phyloP scores from a whole-genome alignment of 305 asterid genomes.

The Andrographis paniculata region DNA sequence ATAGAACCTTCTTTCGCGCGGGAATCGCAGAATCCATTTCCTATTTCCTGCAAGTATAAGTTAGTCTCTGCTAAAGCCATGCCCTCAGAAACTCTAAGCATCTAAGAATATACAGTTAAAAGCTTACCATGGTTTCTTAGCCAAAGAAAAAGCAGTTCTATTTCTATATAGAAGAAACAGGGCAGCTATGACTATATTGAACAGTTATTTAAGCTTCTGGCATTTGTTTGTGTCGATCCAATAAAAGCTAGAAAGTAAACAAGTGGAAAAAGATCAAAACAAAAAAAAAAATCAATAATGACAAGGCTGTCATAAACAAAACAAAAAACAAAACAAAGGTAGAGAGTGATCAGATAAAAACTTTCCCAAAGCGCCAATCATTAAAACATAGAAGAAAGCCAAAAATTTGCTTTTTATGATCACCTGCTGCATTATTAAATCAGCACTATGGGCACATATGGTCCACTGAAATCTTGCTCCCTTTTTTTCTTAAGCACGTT shows the following conservation, averaged over 20 bases:
- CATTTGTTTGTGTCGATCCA: conserved; percentile 17
- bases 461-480: conserved; percentile 23
- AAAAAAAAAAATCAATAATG: conserved; percentile 16
- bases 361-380: conserved; percentile 28
- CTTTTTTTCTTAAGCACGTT: conserved; percentile 8
- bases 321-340: conserved; percentile 18
- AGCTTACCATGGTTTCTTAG: conserved; percentile 28
- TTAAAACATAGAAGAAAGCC: conserved; percentile 34
- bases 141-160: conserved; percentile 8
- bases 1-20: conserved; percentile 61
- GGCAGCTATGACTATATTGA: conserved; percentile 21
- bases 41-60: conserved; percentile 47
- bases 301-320: conserved; percentile 4
- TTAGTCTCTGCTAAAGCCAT: not conserved
- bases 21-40: conserved; percentile 27
- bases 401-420: conserved; percentile 27
- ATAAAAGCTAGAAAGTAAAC: conserved; percentile 21
- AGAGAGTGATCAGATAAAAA: conserved; percentile 18
- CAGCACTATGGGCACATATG: conserved; percentile 30
- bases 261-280: conserved; percentile 20
- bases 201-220: conserved; percentile 31
- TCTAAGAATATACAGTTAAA: conserved; percentile 11
- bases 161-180: conserved; percentile 21
- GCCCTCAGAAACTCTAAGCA: conserved; percentile 2
- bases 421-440: conserved; percentile 25